Conservation (phyloP, 768 basidiomycete species). For the Sarcodon aspratus region DNA sequence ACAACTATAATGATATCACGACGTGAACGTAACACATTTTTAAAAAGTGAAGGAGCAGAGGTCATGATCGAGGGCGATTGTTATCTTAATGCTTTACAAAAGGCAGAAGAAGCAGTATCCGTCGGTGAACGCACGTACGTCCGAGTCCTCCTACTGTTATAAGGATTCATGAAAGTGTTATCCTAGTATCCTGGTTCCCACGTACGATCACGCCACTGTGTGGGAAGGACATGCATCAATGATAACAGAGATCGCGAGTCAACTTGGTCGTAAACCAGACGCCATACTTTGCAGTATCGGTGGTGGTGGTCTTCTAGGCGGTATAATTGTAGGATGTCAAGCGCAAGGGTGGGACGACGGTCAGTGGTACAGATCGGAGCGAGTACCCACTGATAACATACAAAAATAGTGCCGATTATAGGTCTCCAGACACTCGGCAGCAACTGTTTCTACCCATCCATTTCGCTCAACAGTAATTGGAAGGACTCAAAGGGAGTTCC, state of each 20-base stretch:
- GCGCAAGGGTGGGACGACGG: slow-evolving; percentile 59
- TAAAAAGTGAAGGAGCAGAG: slow-evolving; percentile 43
- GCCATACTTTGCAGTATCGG: slow-evolving; percentile 75
- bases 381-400: neutral
- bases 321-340: slow-evolving; percentile 58
- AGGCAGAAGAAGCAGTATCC: slow-evolving; percentile 33
- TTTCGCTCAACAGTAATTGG: slow-evolving; percentile 38
- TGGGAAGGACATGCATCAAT: slow-evolving; percentile 78
- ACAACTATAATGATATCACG: too few species aligned
- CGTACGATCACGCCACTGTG: slow-evolving; percentile 56
- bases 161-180: neutral
- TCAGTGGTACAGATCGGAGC: slow-evolving; percentile 12
- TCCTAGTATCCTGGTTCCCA: slow-evolving; percentile 51
- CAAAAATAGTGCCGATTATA: slow-evolving; percentile 44
- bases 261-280: slow-evolving; percentile 44
- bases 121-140: slow-evolving; percentile 43
- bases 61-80: slow-evolving; percentile 43
- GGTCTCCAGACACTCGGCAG: slow-evolving; percentile 63
- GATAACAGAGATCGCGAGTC: slow-evolving; percentile 47
- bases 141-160: neutral
- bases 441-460: slow-evolving; percentile 63
- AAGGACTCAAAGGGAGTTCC: slow-evolving; percentile 26
- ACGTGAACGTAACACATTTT: too few species aligned
- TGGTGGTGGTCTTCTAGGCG: slow-evolving; percentile 62
- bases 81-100: slow-evolving; percentile 46